Evolutionary conservation across 805 yeast species (phyloP).

Genomic region (Wickerhamiella bombiphila): DNA sequence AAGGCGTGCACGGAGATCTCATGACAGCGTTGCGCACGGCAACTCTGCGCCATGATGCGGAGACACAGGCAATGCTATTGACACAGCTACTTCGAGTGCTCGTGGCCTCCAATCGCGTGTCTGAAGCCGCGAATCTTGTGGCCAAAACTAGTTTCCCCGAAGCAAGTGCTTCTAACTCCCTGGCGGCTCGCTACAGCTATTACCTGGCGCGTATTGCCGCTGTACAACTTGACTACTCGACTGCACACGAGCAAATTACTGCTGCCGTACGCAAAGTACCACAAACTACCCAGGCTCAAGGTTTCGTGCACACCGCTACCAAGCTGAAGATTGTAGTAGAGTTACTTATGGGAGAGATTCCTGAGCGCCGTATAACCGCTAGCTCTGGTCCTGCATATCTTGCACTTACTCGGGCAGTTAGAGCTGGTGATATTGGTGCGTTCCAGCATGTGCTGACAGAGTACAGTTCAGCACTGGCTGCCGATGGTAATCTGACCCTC

Average conservation of each 20-base stretch:
- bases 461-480: constrained; percentile 46
- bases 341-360: constrained; percentile 90
- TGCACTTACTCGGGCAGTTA: constrained; percentile 79
- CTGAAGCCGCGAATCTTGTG: constrained; percentile 77
- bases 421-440: constrained; percentile 72
- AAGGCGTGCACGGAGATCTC: constrained; percentile 52
- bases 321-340: constrained; percentile 81
- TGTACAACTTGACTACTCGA: constrained; percentile 80
- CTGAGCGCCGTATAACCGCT: constrained; percentile 64
- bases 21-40: constrained; percentile 72
- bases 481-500: constrained; percentile 70
- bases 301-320: constrained; percentile 79
- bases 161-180: constrained; percentile 58
- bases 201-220: constrained; percentile 84
- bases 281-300: constrained; percentile 67
- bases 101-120: constrained; percentile 60
- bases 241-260: constrained; percentile 77
- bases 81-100: constrained; percentile 77
- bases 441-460: constrained; percentile 58
- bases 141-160: constrained; percentile 82
- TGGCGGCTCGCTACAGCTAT: constrained; percentile 82
- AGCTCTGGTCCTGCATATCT: constrained; percentile 61
- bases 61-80: constrained; percentile 75
- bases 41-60: constrained; percentile 79
- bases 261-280: constrained; percentile 97